Percentiles rank a stretch among this genome's conserved stretches.
phyloP scores from a whole-genome alignment of 257 asterid genomes.

The Penstemon barbatus region DNA sequence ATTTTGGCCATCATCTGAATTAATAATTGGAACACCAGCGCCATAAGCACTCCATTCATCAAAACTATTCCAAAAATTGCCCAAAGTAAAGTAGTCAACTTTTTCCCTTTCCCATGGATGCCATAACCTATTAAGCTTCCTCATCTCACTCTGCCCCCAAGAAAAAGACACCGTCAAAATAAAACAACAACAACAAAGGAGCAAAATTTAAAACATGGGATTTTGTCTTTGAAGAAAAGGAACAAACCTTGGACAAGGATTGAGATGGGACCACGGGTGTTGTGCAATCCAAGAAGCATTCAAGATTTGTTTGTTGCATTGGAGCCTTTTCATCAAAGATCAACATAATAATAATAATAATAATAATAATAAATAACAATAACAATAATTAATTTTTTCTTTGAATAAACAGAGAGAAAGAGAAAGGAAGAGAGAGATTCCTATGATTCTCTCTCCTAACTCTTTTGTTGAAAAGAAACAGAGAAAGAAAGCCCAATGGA shows the following conservation, averaged over 20 bases:
- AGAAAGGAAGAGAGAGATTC: constrained; percentile 11
- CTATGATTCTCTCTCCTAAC: constrained; percentile 55
- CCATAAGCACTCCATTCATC: constrained; percentile 98
- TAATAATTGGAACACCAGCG: constrained; percentile 71
- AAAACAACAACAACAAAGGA: neutral
- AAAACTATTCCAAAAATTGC: constrained; percentile 83
- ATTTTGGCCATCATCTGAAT: constrained; percentile 62
- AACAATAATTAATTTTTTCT: too few species aligned
- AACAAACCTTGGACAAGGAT: constrained; percentile 47
- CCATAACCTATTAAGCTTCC: constrained; percentile 88
- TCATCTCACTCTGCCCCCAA: constrained; percentile 60
- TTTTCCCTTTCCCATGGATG: constrained; percentile 93
- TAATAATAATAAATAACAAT: too few species aligned
- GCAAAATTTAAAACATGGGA: neutral
- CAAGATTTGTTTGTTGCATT: constrained; percentile 50
- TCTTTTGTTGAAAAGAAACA: constrained; percentile 29
- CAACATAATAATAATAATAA: constrained; percentile 27
- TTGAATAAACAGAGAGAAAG: constrained; percentile 29
- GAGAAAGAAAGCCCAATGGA: constrained; percentile 32
- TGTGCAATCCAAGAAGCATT: constrained; percentile 57
- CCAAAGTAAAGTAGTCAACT: constrained; percentile 72
- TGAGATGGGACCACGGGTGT: constrained; percentile 57
- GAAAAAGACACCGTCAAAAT: too few species aligned
- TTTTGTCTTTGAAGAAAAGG: neutral
- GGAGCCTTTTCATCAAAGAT: constrained; percentile 38